Evolutionary conservation across 345 rosid genomes (phyloP).

Genomic region (Tarenaya hassleriana): DNA sequence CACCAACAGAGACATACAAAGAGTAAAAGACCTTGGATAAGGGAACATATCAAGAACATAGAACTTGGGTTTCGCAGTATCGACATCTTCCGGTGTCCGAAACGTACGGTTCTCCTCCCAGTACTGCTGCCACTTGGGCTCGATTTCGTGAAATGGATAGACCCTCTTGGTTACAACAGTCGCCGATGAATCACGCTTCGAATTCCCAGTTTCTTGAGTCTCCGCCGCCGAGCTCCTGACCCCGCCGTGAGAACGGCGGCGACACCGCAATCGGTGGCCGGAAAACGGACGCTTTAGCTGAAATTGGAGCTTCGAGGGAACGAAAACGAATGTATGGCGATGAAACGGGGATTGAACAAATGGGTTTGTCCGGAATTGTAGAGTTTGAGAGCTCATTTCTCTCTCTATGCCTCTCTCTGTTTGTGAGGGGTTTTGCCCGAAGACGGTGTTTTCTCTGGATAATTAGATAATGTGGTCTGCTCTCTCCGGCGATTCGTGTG

Average conservation of each 20-base stretch:
- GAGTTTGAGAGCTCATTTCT: constrained; percentile 27
- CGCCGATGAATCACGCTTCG: constrained; percentile 9
- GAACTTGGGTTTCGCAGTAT: constrained; percentile 77
- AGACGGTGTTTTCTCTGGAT: too few species aligned
- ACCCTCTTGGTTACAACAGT: constrained; percentile 42
- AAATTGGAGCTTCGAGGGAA: constrained; percentile 20
- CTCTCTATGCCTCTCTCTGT: neutral
- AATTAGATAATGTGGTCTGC: too few species aligned
- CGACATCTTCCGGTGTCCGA: constrained; percentile 76
- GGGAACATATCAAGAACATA: constrained; percentile 99
- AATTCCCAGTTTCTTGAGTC: constrained; percentile 4
- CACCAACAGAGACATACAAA: neutral
- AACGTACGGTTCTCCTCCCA: constrained; percentile 80
- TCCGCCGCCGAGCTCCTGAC: constrained; percentile 16
- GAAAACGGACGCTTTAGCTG: constrained; percentile 22
- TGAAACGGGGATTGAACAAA: constrained; percentile 25
- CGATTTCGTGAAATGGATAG: constrained; percentile 84
- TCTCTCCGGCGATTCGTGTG: too few species aligned
- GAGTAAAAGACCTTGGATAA: constrained; percentile 71
- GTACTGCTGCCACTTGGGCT: constrained; percentile 84
- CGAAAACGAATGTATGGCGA: neutral
- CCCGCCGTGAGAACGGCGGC: constrained; percentile 17
- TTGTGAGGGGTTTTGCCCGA: too few species aligned
- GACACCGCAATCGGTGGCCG: constrained; percentile 10
- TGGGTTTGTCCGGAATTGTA: constrained; percentile 27